Evolutionary conservation across 805 yeast genomes (phyloP).

Genomic region (Cyberlindnera galapagoensis): DNA sequence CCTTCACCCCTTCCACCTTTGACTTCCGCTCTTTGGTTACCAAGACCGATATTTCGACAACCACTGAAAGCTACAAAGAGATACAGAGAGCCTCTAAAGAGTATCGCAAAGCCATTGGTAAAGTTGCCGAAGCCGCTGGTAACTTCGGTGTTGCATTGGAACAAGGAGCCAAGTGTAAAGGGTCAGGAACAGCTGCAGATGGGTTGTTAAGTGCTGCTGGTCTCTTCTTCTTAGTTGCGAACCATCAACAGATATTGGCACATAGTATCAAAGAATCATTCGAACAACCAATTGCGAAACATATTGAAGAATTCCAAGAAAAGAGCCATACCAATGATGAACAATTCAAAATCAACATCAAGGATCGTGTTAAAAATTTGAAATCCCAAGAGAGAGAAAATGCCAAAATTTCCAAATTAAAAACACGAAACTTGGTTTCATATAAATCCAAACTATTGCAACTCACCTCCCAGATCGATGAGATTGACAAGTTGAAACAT

Average conservation of each 20-base stretch:
- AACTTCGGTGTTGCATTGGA: constrained; percentile 70
- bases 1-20: constrained; percentile 34
- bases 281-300: constrained; percentile 43
- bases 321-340: constrained; percentile 43
- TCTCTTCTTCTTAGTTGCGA: constrained; percentile 65
- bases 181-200: constrained; percentile 52
- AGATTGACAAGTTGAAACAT: constrained; percentile 67
- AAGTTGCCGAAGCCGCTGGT: constrained; percentile 54
- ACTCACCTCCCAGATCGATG: constrained; percentile 70
- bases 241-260: constrained; percentile 69
- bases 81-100: constrained; percentile 40
- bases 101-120: constrained; percentile 40
- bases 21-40: constrained; percentile 60
- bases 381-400: constrained; percentile 58
- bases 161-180: constrained; percentile 53
- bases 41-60: constrained; percentile 48
- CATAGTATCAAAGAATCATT: constrained; percentile 48
- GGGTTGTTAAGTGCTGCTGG: constrained; percentile 72
- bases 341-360: constrained; percentile 47
- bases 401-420: constrained; percentile 48
- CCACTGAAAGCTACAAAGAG: constrained; percentile 41
- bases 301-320: constrained; percentile 37
- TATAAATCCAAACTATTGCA: constrained; percentile 63
- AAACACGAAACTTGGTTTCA: constrained; percentile 56
- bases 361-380: constrained; percentile 43